Base-by-base conservation (phyloP, 106 monocot species). In the Dendrobium officinale region DNA sequence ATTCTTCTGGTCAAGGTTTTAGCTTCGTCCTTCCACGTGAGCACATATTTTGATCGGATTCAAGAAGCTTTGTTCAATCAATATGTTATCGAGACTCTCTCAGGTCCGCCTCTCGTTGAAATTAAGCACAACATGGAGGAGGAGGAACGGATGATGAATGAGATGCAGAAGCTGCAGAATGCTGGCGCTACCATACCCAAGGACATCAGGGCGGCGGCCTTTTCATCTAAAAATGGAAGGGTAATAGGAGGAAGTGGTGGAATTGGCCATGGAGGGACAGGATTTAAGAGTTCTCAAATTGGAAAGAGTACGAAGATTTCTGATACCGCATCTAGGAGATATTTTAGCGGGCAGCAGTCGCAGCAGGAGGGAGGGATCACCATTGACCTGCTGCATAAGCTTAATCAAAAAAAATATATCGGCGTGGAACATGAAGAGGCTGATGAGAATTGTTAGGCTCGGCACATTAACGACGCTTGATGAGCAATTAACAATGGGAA, bases 381-480 rank as follows among this genome's bases (percentile, higher is more conserved):
- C 20, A 87, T 96, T 40, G 93, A 90, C 13, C 81, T 87, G 73
- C 79, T 93, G 7, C 90, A 90, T 48, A 87, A 80, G 79, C 83
- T 96, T 6, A 93, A 87, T 66, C 96, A 89, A 78, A 89, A 90
- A 90, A 85, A 96, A 96, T 77, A 81, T 96, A 10, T 93, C 93
- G 0, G 93, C 93, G 0, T 96, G 96, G 96, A 96, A 84, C 73
- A 96, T 96, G 96, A 96, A 93, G 84, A 86, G 87, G 77, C 74
- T 96, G 72, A 90, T 93, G 87, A 93, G 83, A 49, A 87, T 96
- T 1, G 88, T 93, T 4, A 82, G 92, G 80, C 74, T 89, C 18
- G 88, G 91, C 70, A 61, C 85, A 4, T 80, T 96, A 58, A 81
- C 87, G 4, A 96, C 93, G 2, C 85, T 93, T 29, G 88, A 91